Base-by-base conservation (phyloP, 805 yeast species). In the Groenewaldozyma tartarivorans region DNA sequence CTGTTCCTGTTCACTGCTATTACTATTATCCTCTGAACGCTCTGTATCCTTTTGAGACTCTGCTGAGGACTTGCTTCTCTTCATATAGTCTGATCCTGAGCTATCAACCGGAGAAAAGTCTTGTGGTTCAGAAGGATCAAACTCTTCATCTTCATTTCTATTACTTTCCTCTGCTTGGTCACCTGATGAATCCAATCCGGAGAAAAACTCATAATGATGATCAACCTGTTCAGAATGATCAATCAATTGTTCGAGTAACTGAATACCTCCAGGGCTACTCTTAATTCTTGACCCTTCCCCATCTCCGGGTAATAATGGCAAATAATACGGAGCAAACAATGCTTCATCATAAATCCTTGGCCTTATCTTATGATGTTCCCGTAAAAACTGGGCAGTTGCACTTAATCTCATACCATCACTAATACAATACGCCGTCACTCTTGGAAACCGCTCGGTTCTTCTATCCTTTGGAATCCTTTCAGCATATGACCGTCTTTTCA, bases 91-190 rank as follows among this genome's bases (percentile, higher is more conserved):
- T 24, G 7, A 18, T 17, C 26, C 38, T 11, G 20, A 15, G 13
- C 18, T 15, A n/a, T 19, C 22, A 20, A 35, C n/a, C 2, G 65
- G 66, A 2, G 88, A 80, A 61, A 87, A 87, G 54, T 74, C 85
- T 54, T 87, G 96, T 0, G 96, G 96, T 55, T 87, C 96, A 13
- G 87, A 77, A 0, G 96, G 96, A 57, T 87, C 86, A 58, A 85
- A 84, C n/a, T 79, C 77, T 20, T 45, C 55, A 47, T 48, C 55
- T 4, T 58, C 56, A 19, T 71, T 43, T 67, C 20, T 43, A 19
- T 30, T 29, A 19, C 40, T 43, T 4, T 26, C 30, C 15, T 36
- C n/a, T 5, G 40, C 39, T 13, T 24, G 29, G 13, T 24, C 29
- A n/a, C n/a, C n/a, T 7, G 11, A 9, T 3, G 51, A 35, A 45